Percentiles rank a stretch among this genome's conserved stretches.
Evolutionary conservation across 305 asterid species (phyloP).

Genomic region (Solanum hybrid): DNA sequence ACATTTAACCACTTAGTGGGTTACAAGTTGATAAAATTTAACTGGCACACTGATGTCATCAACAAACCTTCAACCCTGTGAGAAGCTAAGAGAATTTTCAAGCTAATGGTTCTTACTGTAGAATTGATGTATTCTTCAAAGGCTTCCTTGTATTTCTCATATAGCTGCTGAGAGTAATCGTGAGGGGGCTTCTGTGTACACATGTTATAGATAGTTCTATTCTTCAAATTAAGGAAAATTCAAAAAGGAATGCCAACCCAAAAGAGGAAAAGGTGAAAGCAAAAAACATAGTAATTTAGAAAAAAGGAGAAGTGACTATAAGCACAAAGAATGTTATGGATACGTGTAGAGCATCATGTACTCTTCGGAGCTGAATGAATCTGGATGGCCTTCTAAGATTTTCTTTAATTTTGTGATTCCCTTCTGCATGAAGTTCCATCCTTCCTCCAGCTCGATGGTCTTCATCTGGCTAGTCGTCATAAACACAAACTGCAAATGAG

Average conservation of each 20-base stretch:
- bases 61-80: background rate
- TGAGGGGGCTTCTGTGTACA: slow-evolving; percentile 44
- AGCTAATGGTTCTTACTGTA: slow-evolving; percentile 21
- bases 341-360: slow-evolving; percentile 53
- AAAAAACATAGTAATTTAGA: background rate
- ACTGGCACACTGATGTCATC: background rate
- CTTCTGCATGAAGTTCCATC: slow-evolving; percentile 43
- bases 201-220: slow-evolving; percentile 44
- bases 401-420: slow-evolving; percentile 40
- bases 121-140: slow-evolving; percentile 37
- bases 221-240: slow-evolving; percentile 17
- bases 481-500: background rate
- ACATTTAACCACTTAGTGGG: background rate
- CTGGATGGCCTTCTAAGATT: slow-evolving; percentile 34
- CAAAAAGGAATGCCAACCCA: slow-evolving; percentile 1
- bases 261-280: background rate
- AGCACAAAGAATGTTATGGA: slow-evolving; percentile 10
- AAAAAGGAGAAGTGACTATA: background rate
- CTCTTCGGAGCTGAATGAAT: slow-evolving; percentile 38
- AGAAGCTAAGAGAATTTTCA: background rate
- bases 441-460: slow-evolving; percentile 34
- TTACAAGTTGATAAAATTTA: background rate
- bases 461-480: slow-evolving; percentile 28
- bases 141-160: slow-evolving; percentile 38
- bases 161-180: slow-evolving; percentile 43